A percentile compares a stretch with the other conserved stretches of the same genome.
Evolutionary conservation across 371 early-diverging fungal genomes (phyloP).

Genomic region (Lichtheimia ramosa): DNA sequence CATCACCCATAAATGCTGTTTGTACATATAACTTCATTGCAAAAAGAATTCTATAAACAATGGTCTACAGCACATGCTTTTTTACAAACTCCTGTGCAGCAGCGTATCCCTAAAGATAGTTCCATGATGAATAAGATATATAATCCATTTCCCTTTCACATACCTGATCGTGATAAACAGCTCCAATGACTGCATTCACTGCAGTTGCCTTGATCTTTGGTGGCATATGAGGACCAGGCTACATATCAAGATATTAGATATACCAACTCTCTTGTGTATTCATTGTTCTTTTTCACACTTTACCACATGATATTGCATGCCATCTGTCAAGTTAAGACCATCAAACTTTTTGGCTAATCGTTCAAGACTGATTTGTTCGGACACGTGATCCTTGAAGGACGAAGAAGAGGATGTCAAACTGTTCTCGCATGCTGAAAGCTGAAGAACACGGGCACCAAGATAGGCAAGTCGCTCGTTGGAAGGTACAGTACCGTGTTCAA

Average conservation of each 20-base stretch:
- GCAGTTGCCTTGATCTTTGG: conserved; percentile 38
- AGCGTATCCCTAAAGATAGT: conserved; percentile 12
- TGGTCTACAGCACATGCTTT: conserved; percentile 14
- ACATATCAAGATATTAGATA: conserved; percentile 1
- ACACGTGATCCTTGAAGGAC: conserved; percentile 14
- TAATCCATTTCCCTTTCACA: not conserved
- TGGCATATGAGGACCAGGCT: not conserved
- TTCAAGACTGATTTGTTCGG: conserved; percentile 4
- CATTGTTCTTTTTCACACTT: not conserved
- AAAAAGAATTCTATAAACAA: not conserved
- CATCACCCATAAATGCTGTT: not conserved
- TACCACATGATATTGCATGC: conserved; percentile 40
- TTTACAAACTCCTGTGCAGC: conserved; percentile 23
- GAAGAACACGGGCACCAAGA: conserved; percentile 53
- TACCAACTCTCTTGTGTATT: too few relatives aligned
- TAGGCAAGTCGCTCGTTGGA: conserved; percentile 68
- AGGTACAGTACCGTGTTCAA: conserved; percentile 55
- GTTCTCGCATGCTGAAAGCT: conserved; percentile 28
- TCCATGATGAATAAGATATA: not conserved
- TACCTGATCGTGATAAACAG: conserved; percentile 54
- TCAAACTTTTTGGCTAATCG: conserved; percentile 30
- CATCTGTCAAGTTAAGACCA: conserved; percentile 27
- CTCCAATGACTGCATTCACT: conserved; percentile 48
- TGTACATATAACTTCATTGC: conserved; percentile 8
- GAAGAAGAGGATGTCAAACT: conserved; percentile 14